Base-by-base conservation (phyloP, 768 basidiomycete species). In the Termitomyces heimii region DNA sequence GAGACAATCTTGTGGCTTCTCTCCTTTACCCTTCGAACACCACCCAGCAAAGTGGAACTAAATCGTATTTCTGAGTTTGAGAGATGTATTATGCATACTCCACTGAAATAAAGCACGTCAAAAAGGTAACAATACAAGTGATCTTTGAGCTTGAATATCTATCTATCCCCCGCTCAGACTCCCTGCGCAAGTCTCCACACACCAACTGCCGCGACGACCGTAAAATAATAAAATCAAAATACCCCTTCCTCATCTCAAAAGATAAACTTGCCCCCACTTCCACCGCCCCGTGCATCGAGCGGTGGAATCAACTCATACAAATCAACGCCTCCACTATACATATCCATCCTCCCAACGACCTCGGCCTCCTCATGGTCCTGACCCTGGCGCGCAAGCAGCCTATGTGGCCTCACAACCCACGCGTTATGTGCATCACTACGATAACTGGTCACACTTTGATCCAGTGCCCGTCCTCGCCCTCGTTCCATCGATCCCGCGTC, bases 331-430 rank as follows among this genome's bases (percentile, higher is more conserved):
- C 50, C 62, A 18, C 48, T 53, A 53, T 63, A 61, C 20, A 64
- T 45, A 28, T 65, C 64, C 62, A 65, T 54, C 48, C 60, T 34
- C 16, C 64, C 64, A 39, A 65, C 61, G 5, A 65, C 52, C 60
- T 65, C 64, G 34, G 62, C 56, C 10, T 63, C 54, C 55, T 65
- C 64, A n/a, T 65, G 60, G 37, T 39, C 37, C 18, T 28, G 60
- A 63, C 58, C 54, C 37, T 60, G 59, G 13, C 62, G 42, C 1
- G 55, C 42, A n/a, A 56, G 47, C 29, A 34, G 6, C 13, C 31
- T 32, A 4, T 34, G 59, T 9, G 51, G 46, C 14, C 56, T 22
- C 10, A 31, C 39, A 16, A 1, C 16, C 58, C 48, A 52, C 5
- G 20, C 29, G 5, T 24, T 24, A 40, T 20, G n/a, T 4, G 3